A percentile compares a stretch with the other conserved stretches of the same genome.
Evolutionary conservation across 2,329 filamentous ascomycete genomes (phyloP).

Genomic region (Fusarium burgessii): DNA sequence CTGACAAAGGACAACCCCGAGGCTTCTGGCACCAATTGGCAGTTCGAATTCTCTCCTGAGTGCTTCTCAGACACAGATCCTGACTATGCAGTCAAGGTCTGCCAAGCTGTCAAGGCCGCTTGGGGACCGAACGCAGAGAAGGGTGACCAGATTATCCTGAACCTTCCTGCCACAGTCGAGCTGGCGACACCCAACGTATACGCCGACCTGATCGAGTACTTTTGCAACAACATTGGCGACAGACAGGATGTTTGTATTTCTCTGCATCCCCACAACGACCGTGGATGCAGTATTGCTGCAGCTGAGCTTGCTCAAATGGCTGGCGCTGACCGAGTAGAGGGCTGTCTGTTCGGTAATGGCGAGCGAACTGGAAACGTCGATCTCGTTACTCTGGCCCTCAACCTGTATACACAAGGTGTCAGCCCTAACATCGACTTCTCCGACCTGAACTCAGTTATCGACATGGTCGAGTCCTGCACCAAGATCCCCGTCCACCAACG

Average conservation of each 20-base stretch:
- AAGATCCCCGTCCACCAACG: constrained; percentile 94
- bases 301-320: constrained; percentile 97
- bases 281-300: constrained; percentile 89
- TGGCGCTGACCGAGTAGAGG: constrained; percentile 92
- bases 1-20: constrained; percentile 85
- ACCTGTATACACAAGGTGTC: constrained; percentile 94
- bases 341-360: constrained; percentile 90
- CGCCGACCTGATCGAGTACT: constrained; percentile 96
- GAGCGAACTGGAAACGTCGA: constrained; percentile 97
- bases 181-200: constrained; percentile 95
- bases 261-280: constrained; percentile 94
- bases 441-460: constrained; percentile 86
- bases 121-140: constrained; percentile 86
- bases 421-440: constrained; percentile 87
- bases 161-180: constrained; percentile 95
- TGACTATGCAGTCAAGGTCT: constrained; percentile 85
- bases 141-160: constrained; percentile 84
- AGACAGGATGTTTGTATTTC: constrained; percentile 87
- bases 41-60: constrained; percentile 87
- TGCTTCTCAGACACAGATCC: constrained; percentile 91
- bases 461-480: constrained; percentile 90
- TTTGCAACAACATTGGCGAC: constrained; percentile 88
- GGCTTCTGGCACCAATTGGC: constrained; percentile 73
- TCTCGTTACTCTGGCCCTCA: constrained; percentile 89
- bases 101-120: constrained; percentile 91